Percentiles rank a stretch among this genome's conserved stretches.
phyloP scores from a whole-genome alignment of 495 filamentous ascomycete species.

The Neurospora discreta region DNA sequence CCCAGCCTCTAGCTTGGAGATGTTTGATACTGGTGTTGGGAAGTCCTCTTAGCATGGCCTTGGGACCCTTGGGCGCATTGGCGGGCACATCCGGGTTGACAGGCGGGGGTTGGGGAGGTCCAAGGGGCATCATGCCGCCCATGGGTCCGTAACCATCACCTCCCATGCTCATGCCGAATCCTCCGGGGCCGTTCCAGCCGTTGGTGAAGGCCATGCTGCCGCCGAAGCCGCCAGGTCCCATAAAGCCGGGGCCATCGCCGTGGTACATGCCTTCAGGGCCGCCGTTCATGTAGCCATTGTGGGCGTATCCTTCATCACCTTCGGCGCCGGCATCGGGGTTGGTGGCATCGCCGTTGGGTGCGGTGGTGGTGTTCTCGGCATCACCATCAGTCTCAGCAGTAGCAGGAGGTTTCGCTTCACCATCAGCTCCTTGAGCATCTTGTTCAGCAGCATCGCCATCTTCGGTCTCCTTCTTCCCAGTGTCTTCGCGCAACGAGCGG shows the following conservation, averaged over 20 bases:
- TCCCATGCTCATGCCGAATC: background rate
- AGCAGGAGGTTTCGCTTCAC: conserved; percentile 6
- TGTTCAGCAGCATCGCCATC: conserved; percentile 16
- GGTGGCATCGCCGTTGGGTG: background rate
- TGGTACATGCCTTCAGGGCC: background rate
- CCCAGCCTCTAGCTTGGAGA: conserved; percentile 38
- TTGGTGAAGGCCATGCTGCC: background rate
- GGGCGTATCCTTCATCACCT: background rate
- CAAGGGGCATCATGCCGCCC: background rate
- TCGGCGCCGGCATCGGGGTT: background rate
- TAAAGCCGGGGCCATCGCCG: background rate
- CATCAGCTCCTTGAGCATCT: conserved; percentile 13
- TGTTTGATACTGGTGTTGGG: conserved; percentile 59
- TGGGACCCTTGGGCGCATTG: conserved; percentile 80
- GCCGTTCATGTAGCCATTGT: background rate
- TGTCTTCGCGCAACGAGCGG: conserved; percentile 29
- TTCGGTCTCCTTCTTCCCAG: conserved; percentile 7
- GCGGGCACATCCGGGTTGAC: conserved; percentile 35
- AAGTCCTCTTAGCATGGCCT: conserved; percentile 81
- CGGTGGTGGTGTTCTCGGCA: background rate
- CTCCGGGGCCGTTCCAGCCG: background rate
- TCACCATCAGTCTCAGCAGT: conserved; percentile 1
- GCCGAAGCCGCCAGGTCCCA: background rate
- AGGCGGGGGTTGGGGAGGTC: conserved; percentile 4
- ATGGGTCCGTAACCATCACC: background rate